A percentile compares a stretch with the other conserved stretches of the same genome.
phyloP scores from a whole-genome alignment of 352 stramenopile genomes.

The Globisporangium mamillatum region DNA sequence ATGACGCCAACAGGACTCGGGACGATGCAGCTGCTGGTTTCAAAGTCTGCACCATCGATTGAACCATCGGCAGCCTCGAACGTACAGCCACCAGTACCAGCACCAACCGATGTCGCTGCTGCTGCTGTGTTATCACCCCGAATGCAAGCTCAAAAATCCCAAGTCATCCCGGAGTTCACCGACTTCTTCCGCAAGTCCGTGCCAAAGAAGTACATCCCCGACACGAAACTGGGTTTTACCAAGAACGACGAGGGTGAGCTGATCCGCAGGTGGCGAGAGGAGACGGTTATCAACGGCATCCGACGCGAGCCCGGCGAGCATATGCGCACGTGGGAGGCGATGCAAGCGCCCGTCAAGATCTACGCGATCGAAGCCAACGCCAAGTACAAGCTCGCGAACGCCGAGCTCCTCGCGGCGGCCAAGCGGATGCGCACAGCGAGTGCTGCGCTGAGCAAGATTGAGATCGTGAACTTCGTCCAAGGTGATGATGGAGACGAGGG shows the following conservation, averaged over 20 bases:
- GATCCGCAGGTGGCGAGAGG: slow-evolving; percentile 60
- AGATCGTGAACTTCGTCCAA: neutral
- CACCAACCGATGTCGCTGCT: neutral
- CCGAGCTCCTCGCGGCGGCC: slow-evolving; percentile 13
- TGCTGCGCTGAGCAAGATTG: slow-evolving; percentile 6
- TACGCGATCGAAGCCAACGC: slow-evolving; percentile 61
- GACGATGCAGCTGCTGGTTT: neutral
- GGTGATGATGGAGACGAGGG: neutral
- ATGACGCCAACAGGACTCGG: slow-evolving; percentile 5
- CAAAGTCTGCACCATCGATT: neutral
- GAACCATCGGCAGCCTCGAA: neutral
- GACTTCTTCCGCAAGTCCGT: slow-evolving; percentile 68
- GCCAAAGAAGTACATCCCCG: slow-evolving; percentile 31
- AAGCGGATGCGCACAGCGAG: slow-evolving; percentile 7
- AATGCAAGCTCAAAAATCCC: neutral
- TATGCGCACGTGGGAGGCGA: slow-evolving; percentile 66
- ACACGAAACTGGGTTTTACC: slow-evolving; percentile 60
- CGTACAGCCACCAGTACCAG: neutral
- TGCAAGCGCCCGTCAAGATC: slow-evolving; percentile 53
- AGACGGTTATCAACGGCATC: slow-evolving; percentile 45
- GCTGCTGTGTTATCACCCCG: neutral
- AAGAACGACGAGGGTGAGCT: slow-evolving; percentile 47
- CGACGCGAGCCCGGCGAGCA: slow-evolving; percentile 28
- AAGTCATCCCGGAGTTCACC: slow-evolving; percentile 64
- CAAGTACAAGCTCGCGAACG: slow-evolving; percentile 42